These are phyloP conservation scores for Pestalotiopsis sp. DNA, from an alignment of 2,329 filamentous ascomycete genomes.

Conservation along the genomic window DNA sequence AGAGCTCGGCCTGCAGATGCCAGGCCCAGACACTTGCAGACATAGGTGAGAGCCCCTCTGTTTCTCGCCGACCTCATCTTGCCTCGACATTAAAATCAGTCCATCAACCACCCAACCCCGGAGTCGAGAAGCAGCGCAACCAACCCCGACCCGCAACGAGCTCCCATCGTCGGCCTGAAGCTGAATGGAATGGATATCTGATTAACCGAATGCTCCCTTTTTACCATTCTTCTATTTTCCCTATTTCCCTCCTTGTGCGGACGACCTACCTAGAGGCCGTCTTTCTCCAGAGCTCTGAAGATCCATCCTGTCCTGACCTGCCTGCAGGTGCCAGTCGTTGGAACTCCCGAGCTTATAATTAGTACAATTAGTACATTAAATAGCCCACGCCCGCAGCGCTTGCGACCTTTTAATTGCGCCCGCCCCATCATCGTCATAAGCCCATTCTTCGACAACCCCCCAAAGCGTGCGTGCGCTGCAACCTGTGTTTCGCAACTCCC, in stretches of 20 bases:
- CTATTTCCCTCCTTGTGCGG: background rate
- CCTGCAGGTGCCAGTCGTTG: background rate
- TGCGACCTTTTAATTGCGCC: conserved; percentile 28
- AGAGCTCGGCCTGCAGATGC: background rate
- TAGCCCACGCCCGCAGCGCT: conserved; percentile 6
- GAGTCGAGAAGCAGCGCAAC: background rate
- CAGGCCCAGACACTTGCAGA: background rate
- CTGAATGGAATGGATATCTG: background rate
- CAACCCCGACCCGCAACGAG: background rate
- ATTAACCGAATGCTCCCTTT: background rate
- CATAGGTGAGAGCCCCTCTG: background rate
- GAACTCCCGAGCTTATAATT: background rate
- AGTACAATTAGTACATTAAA: background rate
- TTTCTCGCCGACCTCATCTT: background rate
- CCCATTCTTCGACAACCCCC: background rate
- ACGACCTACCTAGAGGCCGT: background rate
- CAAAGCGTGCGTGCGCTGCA: conserved; percentile 9
- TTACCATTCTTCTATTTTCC: background rate
- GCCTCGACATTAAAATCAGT: background rate
- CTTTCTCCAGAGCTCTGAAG: background rate
- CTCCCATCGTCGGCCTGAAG: background rate
- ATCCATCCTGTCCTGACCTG: background rate
- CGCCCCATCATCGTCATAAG: conserved; percentile 20
- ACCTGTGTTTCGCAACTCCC: background rate
- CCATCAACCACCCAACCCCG: background rate